phyloP scores from a whole-genome alignment of 106 monocot genomes.

The Dactylorhiza incarnata region DNA sequence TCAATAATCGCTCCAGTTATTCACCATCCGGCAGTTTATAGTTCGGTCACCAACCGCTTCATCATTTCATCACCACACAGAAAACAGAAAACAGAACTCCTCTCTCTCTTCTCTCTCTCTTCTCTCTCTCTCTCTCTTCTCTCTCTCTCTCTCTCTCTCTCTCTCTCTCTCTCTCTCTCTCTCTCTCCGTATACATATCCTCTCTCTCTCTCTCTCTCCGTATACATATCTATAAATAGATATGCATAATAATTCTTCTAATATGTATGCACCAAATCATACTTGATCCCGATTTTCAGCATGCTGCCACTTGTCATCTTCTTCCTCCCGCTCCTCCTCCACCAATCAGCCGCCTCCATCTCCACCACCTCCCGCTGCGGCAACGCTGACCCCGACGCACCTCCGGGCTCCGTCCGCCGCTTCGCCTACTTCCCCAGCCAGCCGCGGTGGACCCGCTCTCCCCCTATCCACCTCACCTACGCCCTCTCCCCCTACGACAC shows the following conservation, averaged over 20 bases:
- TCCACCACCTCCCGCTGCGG: conserved; percentile 56
- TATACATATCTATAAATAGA: not conserved
- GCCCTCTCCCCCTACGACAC: conserved; percentile 36
- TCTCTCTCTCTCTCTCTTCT: no score
- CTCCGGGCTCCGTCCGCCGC: conserved; percentile 2
- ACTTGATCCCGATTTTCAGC: not conserved
- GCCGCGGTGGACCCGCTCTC: conserved; percentile 47
- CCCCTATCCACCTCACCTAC: conserved; percentile 52
- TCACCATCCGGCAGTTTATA: no score
- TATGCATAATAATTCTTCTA: not conserved
- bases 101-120: no score
- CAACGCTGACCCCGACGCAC: conserved; percentile 20
- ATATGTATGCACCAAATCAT: not conserved
- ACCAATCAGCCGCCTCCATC: conserved; percentile 47
- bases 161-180: not conserved
- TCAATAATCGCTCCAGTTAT: no score
- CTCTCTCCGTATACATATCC: not conserved
- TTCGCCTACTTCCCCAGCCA: conserved; percentile 63
- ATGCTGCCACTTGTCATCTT: not conserved
- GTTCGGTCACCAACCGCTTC: no score
- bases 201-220: not conserved
- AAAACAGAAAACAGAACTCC: not conserved
- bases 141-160: no score
- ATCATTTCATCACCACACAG: not conserved
- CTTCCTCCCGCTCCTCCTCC: conserved; percentile 14